Percentiles rank a stretch among this genome's conserved stretches.
These are phyloP conservation scores for Polytrichum commune DNA, from an alignment of 225 moss, liverwort and hornwort species.

Conservation along the genomic window DNA sequence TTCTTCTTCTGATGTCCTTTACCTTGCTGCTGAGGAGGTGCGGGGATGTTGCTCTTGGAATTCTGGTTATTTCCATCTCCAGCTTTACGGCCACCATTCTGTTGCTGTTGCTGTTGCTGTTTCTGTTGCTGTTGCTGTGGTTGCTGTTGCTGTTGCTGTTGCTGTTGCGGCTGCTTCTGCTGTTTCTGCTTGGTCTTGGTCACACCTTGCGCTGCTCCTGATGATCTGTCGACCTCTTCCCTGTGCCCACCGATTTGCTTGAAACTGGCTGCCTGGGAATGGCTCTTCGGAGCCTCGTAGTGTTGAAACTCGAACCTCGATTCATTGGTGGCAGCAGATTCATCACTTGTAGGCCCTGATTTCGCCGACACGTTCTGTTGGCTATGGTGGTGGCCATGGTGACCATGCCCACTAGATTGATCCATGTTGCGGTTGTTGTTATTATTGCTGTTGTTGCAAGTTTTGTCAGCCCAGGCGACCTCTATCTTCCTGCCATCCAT, in stretches of 20 bases:
- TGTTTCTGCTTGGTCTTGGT: no score
- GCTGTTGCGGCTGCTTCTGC: neutral
- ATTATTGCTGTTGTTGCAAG: conserved; percentile 9
- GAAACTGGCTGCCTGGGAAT: neutral
- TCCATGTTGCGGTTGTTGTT: neutral
- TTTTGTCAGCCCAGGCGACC: conserved; percentile 15
- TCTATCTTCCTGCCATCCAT: conserved; percentile 4
- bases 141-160: neutral
- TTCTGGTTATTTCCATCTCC: conserved; percentile 8
- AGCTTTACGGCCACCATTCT: neutral
- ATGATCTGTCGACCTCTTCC: neutral
- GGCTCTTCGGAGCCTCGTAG: neutral
- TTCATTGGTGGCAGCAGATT: no score
- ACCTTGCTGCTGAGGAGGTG: conserved; percentile 4
- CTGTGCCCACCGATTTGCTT: neutral
- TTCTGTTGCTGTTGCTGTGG: neutral
- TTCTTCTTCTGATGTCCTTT: conserved; percentile 10
- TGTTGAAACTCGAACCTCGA: neutral
- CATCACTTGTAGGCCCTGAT: no score
- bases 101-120: neutral
- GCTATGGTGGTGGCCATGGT: neutral
- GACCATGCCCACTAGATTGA: neutral
- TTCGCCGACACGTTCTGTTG: no score
- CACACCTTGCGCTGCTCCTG: no score
- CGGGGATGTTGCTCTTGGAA: neutral